These are phyloP conservation scores for Kwoniella mangroviensis DNA, from an alignment of 768 basidiomycete species.

Conservation along the genomic window DNA sequence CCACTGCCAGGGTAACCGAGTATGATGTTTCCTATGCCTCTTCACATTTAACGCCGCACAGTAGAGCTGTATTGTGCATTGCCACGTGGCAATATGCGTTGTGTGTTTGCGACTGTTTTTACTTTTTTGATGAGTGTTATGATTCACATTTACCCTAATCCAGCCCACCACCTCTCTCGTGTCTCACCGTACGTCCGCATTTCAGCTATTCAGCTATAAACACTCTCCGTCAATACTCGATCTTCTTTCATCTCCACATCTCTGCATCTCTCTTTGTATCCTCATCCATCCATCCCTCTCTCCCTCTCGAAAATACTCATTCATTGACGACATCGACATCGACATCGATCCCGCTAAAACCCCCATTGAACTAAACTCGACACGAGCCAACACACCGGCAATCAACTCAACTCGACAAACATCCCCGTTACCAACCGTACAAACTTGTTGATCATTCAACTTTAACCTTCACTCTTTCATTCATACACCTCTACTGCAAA, in stretches of 20 bases:
- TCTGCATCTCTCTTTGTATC: background rate
- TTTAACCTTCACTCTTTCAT: background rate
- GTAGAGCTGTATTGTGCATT: background rate
- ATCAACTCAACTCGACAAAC: conserved; percentile 21
- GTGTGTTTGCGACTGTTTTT: conserved; percentile 18
- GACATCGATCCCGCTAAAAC: background rate
- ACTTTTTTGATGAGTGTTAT: conserved; percentile 3
- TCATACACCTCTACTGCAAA: background rate
- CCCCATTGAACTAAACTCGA: background rate
- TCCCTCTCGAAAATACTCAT: conserved; percentile 3
- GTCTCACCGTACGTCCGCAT: background rate
- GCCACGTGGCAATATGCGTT: background rate
- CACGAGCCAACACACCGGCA: conserved; percentile 10
- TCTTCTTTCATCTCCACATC: background rate
- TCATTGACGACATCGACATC: conserved; percentile 7
- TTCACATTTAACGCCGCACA: background rate
- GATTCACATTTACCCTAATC: conserved; percentile 10
- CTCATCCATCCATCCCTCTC: conserved; percentile 5
- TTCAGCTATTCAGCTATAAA: background rate
- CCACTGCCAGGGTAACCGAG: background rate
- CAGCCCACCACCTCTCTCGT: background rate
- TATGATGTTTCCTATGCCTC: background rate
- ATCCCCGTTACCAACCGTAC: background rate
- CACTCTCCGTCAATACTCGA: background rate
- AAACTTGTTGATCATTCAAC: conserved; percentile 21